Conservation (phyloP, 352 stramenopile genomes). For the Phytophthora constricta region DNA sequence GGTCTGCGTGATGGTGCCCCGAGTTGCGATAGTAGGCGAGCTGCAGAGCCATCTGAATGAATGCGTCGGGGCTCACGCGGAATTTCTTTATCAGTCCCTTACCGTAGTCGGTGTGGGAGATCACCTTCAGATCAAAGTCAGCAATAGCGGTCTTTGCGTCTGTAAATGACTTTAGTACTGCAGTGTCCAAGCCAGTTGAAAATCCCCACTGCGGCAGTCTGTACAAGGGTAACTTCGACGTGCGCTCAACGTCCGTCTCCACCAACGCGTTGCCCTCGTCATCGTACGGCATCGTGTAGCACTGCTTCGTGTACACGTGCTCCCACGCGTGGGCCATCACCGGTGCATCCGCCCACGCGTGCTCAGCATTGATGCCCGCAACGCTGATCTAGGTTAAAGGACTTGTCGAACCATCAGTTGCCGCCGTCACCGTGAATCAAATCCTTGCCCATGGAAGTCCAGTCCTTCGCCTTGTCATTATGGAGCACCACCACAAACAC, state of each 20-base stretch:
- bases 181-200: constrained; percentile 51
- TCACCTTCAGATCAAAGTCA: constrained; percentile 92
- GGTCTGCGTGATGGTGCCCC: constrained; percentile 93
- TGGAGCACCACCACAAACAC: constrained; percentile 84
- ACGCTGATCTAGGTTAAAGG: constrained; percentile 96
- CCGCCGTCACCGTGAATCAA: constrained; percentile 87
- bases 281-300: constrained; percentile 63
- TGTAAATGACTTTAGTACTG: constrained; percentile 58
- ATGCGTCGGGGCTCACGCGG: constrained; percentile 95
- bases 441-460: constrained; percentile 73
- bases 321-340: constrained; percentile 89
- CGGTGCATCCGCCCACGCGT: constrained; percentile 92
- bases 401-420: constrained; percentile 99
- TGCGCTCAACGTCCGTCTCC: constrained; percentile 52
- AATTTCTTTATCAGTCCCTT: constrained; percentile 92
- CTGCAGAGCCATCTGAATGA: constrained; percentile 97
- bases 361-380: constrained; percentile 94
- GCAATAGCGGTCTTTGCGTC: constrained; percentile 71
- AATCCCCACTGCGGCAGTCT: constrained; percentile 72
- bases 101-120: constrained; percentile 89
- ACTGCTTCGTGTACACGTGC: constrained; percentile 71
- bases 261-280: constrained; percentile 52
- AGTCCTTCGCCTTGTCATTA: constrained; percentile 61
- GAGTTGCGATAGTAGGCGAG: constrained; percentile 94
- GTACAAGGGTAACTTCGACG: constrained; percentile 54